Percentiles rank a stretch among this genome's conserved stretches.
phyloP scores from a whole-genome alignment of 495 filamentous ascomycete species.

The Oidiodendron maius region DNA sequence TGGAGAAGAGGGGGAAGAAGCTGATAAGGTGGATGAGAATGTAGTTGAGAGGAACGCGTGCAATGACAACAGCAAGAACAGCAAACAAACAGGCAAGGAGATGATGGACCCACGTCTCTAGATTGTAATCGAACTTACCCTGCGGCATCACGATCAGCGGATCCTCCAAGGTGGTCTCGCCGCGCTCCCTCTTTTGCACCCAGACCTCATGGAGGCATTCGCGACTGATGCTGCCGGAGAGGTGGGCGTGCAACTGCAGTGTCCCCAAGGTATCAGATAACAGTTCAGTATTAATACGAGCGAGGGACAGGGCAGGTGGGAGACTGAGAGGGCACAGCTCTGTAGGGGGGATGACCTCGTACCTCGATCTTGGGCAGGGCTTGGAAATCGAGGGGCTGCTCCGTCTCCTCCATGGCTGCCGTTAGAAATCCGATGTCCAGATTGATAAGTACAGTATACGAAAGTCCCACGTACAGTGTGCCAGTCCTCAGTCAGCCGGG shows the following conservation, averaged over 20 bases:
- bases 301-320: no score
- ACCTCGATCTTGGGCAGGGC: slow-evolving; percentile 21
- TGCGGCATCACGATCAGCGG: slow-evolving; percentile 62
- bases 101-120: slow-evolving; percentile 51
- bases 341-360: not conserved
- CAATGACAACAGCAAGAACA: not conserved
- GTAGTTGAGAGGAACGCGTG: not conserved
- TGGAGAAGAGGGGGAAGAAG: slow-evolving; percentile 76
- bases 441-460: not conserved
- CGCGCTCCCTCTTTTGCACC: slow-evolving; percentile 44
- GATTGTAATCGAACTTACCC: slow-evolving; percentile 62
- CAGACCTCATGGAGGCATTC: slow-evolving; percentile 74
- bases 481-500: no score
- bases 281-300: no score
- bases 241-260: slow-evolving; percentile 71
- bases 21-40: slow-evolving; percentile 22
- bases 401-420: not conserved
- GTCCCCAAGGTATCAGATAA: no score
- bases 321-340: no score
- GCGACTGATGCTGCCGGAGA: slow-evolving; percentile 74
- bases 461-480: no score
- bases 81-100: not conserved
- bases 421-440: not conserved
- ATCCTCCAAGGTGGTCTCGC: slow-evolving; percentile 54
- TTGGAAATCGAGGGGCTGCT: slow-evolving; percentile 9